phyloP scores from a whole-genome alignment of 805 yeast genomes.

The Monosporozyma siamensis region DNA sequence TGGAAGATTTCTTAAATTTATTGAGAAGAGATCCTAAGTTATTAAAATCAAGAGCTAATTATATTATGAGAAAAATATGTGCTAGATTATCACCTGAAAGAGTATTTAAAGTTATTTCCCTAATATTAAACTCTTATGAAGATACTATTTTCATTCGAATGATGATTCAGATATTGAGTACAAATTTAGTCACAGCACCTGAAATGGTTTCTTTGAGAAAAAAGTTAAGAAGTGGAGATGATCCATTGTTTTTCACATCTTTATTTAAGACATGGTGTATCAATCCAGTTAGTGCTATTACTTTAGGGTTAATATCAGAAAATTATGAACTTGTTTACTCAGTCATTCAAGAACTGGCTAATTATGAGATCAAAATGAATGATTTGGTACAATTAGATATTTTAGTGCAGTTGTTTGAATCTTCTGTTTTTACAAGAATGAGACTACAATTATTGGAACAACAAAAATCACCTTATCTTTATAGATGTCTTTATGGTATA shows the following conservation, averaged over 20 bases:
- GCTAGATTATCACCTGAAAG: constrained; percentile 72
- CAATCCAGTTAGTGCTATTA: constrained; percentile 79
- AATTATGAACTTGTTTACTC: constrained; percentile 80
- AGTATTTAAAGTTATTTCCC: constrained; percentile 71
- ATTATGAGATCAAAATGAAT: constrained; percentile 63
- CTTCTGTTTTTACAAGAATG: constrained; percentile 82
- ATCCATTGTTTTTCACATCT: constrained; percentile 59
- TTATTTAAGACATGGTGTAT: constrained; percentile 88
- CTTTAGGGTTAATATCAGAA: constrained; percentile 77
- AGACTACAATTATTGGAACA: constrained; percentile 87
- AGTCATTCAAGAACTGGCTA: constrained; percentile 73
- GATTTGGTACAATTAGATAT: constrained; percentile 81
- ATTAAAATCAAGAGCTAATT: constrained; percentile 66
- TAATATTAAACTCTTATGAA: constrained; percentile 50
- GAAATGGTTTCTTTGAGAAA: constrained; percentile 66
- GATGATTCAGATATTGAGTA: constrained; percentile 80
- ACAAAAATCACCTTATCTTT: constrained; percentile 65
- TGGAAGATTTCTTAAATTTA: constrained; percentile 57
- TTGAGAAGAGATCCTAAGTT: constrained; percentile 62
- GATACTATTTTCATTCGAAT: constrained; percentile 65
- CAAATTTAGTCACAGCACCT: constrained; percentile 75
- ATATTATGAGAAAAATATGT: constrained; percentile 77
- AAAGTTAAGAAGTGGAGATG: constrained; percentile 58
- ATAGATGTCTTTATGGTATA: constrained; percentile 83
- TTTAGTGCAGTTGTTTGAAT: constrained; percentile 80